Conservation (phyloP, 176 grass and related monocot species). For the Neostapfia colusana region DNA sequence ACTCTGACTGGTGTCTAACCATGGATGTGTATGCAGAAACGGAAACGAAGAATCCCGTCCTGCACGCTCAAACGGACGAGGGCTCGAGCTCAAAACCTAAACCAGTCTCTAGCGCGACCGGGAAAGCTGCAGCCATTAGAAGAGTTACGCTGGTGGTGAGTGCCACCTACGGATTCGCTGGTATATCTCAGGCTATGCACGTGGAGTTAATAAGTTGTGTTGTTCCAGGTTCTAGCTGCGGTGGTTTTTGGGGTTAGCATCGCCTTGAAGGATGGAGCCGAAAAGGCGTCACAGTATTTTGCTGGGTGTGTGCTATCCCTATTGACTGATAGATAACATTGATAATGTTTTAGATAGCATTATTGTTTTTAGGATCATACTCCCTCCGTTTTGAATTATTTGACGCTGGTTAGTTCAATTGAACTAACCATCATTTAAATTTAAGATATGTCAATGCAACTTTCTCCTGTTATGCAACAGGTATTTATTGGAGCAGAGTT, state of each 20-base stretch:
- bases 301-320: conserved; percentile 65
- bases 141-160: conserved; percentile 55
- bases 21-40: conserved; percentile 17
- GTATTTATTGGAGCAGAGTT: conserved; percentile 94
- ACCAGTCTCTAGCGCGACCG: background rate
- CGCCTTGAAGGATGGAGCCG: conserved; percentile 59
- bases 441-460: conserved; percentile 10
- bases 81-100: background rate
- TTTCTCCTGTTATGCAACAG: conserved; percentile 48
- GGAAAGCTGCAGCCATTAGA: conserved; percentile 43
- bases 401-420: no score
- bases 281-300: conserved; percentile 88
- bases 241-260: conserved; percentile 74
- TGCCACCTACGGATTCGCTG: background rate
- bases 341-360: conserved; percentile 12
- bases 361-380: conserved; percentile 17
- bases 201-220: conserved; percentile 1
- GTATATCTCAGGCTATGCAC: background rate
- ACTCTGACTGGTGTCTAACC: conserved; percentile 14
- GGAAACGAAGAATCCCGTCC: conserved; percentile 18
- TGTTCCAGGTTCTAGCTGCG: conserved; percentile 68
- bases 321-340: background rate
- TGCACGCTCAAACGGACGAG: background rate
- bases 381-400: no score
- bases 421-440: no score